Base-by-base conservation (phyloP, 495 filamentous ascomycete species). In the Bathelium albidoporum region DNA sequence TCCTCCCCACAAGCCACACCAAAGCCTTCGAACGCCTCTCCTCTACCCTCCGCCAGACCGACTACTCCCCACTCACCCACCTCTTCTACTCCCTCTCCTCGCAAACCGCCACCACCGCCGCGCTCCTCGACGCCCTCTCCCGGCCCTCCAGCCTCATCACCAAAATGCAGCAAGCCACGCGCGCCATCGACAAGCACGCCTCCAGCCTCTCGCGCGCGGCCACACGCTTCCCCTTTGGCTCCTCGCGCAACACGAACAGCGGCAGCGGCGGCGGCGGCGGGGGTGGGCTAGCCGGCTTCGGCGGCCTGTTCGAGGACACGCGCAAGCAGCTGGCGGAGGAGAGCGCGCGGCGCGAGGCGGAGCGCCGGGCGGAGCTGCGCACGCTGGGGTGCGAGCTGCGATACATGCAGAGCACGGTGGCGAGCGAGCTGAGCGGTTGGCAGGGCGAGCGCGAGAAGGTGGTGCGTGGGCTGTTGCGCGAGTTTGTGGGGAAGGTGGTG, bases 371-470 rank as follows among this genome's bases (percentile, higher is more conserved):
- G 20, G 89, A 96, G 67, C 76, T 88, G 10, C 79, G 83, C 36
- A 79, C 78, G 28, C 72, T 96, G 20, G 85, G 86, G 0, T 82
- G 83, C 58, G 95, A 99, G 70, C 73, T 99, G 22, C 77, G 89
- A 36, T 97, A 95, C 72, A 96, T 91, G 59, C 92, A 96, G 75
- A 89, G 92, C 73, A 89, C 92, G 11, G 92, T 97, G 5, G 93
- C 95, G 14, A 80, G 84, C 9, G 95, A 99, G 73, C 72, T 99
- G 64, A 93, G 94, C 0, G 92, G 90, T 1, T 97, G 93, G 88
- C 89, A 95, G 69, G 90, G 94, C 16, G 84, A 89, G 78, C 85
- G 91, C 59, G 90, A 87, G 67, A 84, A 83, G 66, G 81, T 90
- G 74, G 91, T 88, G 1, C 77, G 84, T 31, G 84, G 82, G 65